Evolutionary conservation across 1,284 basidiomycete species (phyloP).

Genomic region (Bjerkandera adusta): DNA sequence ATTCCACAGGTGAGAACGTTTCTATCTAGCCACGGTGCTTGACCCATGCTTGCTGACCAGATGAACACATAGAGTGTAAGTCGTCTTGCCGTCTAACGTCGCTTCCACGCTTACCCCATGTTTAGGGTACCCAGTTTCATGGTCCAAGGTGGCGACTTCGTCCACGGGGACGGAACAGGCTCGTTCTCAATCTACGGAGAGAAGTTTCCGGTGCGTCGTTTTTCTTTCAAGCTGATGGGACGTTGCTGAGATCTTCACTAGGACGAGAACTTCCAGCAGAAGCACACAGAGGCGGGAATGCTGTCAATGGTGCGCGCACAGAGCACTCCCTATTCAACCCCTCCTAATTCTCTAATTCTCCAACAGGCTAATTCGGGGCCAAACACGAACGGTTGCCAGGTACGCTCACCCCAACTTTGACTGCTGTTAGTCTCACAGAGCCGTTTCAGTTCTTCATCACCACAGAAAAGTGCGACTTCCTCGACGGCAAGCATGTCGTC

Average conservation of each 20-base stretch:
- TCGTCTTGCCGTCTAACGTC: constrained; percentile 11
- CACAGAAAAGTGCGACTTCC: constrained; percentile 91
- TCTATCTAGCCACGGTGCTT: background rate
- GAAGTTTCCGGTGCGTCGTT: constrained; percentile 72
- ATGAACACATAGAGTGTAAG: constrained; percentile 68
- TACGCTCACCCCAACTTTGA: constrained; percentile 27
- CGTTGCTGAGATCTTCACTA: no score
- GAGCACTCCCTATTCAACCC: constrained; percentile 1
- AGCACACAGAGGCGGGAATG: constrained; percentile 83
- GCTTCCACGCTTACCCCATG: constrained; percentile 10
- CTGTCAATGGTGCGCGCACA: constrained; percentile 72
- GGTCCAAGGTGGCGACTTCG: constrained; percentile 90
- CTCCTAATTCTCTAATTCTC: constrained; percentile 5
- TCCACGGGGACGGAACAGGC: constrained; percentile 92
- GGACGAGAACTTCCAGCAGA: constrained; percentile 94
- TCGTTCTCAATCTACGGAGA: constrained; percentile 94
- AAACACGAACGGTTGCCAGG: constrained; percentile 92
- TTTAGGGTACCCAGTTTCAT: constrained; percentile 76
- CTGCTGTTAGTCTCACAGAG: constrained; percentile 1
- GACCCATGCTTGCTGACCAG: constrained; percentile 20
- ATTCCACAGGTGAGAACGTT: constrained; percentile 80
- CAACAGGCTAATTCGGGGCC: constrained; percentile 87
- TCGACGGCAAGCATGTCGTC: constrained; percentile 86
- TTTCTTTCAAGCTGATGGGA: background rate
- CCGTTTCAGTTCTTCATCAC: constrained; percentile 89